Evolutionary conservation across 2,329 filamentous ascomycete genomes (phyloP), one percentile per base, ranked within the genome.

Genomic region (Alternaria solani): DNA sequence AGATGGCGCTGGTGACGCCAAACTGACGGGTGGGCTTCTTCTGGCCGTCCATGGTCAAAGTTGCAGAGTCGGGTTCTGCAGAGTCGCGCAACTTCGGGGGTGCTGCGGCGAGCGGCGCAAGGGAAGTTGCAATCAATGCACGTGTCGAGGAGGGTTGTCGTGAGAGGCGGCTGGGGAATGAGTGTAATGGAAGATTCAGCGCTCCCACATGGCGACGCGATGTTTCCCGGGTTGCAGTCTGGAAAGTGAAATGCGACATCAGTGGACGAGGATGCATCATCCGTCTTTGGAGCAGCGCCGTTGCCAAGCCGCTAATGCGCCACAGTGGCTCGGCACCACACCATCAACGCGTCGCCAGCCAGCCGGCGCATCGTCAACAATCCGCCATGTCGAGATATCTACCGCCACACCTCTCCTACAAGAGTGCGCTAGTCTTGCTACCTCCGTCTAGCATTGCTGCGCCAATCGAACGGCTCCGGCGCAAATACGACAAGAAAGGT

Each of bases 1-100:
- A 96, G 38, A 99, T 92, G 47, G 95, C 91, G 69, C 90, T 89
- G 60, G 93, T 97, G 47, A 96, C 87, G 73, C 94, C 94, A 84
- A 85, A 89, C 73, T 74, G 70, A 52, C 57, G 57, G 34, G 66
- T 51, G 32, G 57, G 68, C 62, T 71, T 71, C 49, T 68, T 64
- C 59, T 72, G 68, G 42, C 65, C 74, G 20, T 74, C 76, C 77
- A 79, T 79, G 62, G 49, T 61, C 60, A 48, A 56, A 25, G 44
- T 49, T 47, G 26, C 23, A 38, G 28, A 56, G 42, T 62, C 48
- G 47, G 32, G 59, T 43, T 43, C 39, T 61, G 51, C 25, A 38
- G 54, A 51, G 57, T 49, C 44, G 66, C 65, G 62, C 64, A 59
- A 56, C 51, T 60, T 53, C 65, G 57, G 65, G 61, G 62, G 68